Evolutionary conservation across 2,329 filamentous ascomycete species (phyloP), one percentile per base, ranked within the genome.

Genomic region (Trichoderma aggressivum): DNA sequence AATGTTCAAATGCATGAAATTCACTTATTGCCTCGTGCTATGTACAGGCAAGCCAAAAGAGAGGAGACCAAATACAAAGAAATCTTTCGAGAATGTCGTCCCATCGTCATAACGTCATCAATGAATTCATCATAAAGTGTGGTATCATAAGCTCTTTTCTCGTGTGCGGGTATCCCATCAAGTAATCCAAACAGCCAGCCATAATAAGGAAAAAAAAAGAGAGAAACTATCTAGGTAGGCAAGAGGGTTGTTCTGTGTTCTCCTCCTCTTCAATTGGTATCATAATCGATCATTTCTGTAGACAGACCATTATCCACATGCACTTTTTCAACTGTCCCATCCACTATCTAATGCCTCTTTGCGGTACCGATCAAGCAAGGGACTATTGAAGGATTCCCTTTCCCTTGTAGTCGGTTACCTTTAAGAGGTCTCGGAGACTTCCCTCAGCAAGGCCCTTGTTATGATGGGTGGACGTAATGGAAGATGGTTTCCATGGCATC

Each of bases 391-490:
- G 50, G 12, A 72, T 74, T 39, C 75, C 76, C 71, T 83, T 83
- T 10, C 79, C 80, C 72, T 82, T 82, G 47, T 73, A 60, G 50
- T 80, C 78, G 6, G 78, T 76, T 16, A 75, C 76, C 73, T 81
- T 85, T 12, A 90, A 78, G 21, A 90, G 76, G 55, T 87, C 83
- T 68, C 86, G 82, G 26, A 90, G 79, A 68, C 85, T 89, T 2
- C 87, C 86, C 76, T 89, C 87, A 1, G 88, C 88, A 75, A 87
- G 83, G 72, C 85, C 83, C 66, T 78, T 75, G 56, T 78, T 75
- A 58, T 79, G 75, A 75, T 77, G 74, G 50, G 65, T 70, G 66
- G 74, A 70, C 18, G 76, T 21, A 7, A 70, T 34, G 21, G 82
- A 71, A 53, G 65, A 71, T 53, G 65, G 65, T 65, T 74, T 80